These are phyloP conservation scores for Hydrangea macrophylla DNA, from an alignment of 148 eudicot species.

Conservation along the genomic window DNA sequence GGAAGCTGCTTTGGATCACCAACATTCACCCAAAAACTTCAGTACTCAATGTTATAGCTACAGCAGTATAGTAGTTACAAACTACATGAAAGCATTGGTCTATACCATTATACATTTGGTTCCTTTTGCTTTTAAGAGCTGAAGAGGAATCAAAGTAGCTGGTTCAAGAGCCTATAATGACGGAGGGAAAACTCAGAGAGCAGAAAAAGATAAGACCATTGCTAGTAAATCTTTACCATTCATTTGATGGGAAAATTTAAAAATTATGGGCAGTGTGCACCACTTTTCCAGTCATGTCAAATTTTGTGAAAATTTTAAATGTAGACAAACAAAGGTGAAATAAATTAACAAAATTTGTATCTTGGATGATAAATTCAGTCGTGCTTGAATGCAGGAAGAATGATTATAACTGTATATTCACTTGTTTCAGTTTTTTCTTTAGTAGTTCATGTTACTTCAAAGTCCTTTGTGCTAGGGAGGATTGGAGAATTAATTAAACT, in stretches of 20 bases:
- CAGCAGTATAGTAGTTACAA: not conserved
- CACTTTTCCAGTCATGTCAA: too few relatives aligned
- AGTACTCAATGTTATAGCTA: conserved; percentile 2
- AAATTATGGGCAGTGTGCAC: too few relatives aligned
- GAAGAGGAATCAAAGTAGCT: conserved; percentile 91
- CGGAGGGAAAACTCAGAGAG: conserved; percentile 8
- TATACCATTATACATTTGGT: conserved; percentile 90
- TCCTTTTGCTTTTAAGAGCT: conserved; percentile 82
- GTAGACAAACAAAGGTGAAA: too few relatives aligned
- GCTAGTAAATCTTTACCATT: too few relatives aligned
- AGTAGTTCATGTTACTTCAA: too few relatives aligned
- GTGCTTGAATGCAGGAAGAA: too few relatives aligned
- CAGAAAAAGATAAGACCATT: conserved; percentile 5
- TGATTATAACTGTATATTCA: too few relatives aligned
- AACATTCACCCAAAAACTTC: conserved; percentile 50
- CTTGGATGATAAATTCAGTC: too few relatives aligned
- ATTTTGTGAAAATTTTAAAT: too few relatives aligned
- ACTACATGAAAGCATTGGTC: conserved; percentile 6
- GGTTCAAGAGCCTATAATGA: conserved; percentile 86
- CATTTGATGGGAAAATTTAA: too few relatives aligned
- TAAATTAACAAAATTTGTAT: too few relatives aligned
- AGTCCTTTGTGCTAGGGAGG: not conserved
- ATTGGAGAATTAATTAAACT: not conserved
- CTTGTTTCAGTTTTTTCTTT: too few relatives aligned
- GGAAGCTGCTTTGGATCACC: conserved; percentile 99